These are phyloP conservation scores for Podospora sp. DNA, from an alignment of 495 filamentous ascomycete genomes.

Conservation along the genomic window DNA sequence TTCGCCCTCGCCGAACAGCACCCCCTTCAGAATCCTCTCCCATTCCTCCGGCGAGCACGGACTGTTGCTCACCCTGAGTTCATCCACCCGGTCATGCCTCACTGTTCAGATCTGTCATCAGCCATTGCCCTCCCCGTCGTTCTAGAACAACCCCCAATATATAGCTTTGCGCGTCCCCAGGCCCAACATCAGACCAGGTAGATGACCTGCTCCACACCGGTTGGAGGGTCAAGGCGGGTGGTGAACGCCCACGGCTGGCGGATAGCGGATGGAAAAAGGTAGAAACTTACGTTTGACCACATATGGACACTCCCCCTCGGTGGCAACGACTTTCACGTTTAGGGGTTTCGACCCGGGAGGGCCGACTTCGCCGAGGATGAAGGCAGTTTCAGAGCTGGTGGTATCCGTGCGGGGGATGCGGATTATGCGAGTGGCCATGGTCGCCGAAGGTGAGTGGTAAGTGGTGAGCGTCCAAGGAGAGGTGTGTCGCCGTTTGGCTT, in stretches of 20 bases:
- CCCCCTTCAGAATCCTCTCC: conserved; percentile 45
- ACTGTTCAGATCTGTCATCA: conserved; percentile 29
- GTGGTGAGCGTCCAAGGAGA: background rate
- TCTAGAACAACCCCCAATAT: conserved; percentile 6
- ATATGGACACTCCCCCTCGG: conserved; percentile 69
- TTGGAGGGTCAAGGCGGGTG: conserved; percentile 9
- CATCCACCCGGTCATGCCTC: conserved; percentile 37
- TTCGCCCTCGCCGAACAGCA: conserved; percentile 39
- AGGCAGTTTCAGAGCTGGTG: conserved; percentile 53
- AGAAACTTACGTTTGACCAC: conserved; percentile 53
- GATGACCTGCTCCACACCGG: background rate
- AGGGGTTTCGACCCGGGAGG: conserved; percentile 51
- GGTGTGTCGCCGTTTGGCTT: background rate
- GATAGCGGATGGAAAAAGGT: conserved; percentile 1
- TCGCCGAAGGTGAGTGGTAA: background rate
- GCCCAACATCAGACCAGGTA: background rate
- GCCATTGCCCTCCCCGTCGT: background rate
- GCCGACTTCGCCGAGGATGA: conserved; percentile 61
- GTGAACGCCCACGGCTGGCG: background rate
- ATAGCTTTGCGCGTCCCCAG: background rate
- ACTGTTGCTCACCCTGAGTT: conserved; percentile 30
- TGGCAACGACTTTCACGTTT: conserved; percentile 66
- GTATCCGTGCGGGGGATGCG: conserved; percentile 58
- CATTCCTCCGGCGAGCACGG: conserved; percentile 48
- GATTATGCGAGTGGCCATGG: conserved; percentile 41